Evolutionary conservation across 73 alveolate genomes (phyloP).

Genomic region (Uronychia binucleata): DNA sequence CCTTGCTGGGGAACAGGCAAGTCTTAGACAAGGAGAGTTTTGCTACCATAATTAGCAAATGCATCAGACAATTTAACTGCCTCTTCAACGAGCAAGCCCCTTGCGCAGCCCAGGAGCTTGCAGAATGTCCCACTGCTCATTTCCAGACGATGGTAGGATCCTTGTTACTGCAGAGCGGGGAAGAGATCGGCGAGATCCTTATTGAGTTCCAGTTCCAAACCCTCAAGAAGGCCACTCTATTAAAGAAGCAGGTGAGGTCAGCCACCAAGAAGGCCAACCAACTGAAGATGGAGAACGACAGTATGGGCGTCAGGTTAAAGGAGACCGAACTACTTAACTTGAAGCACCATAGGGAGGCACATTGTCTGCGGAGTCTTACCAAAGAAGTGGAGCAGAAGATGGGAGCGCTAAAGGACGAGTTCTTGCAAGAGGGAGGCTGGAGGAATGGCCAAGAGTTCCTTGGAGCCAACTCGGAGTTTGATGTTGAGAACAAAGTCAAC

Average conservation of each 20-base stretch:
- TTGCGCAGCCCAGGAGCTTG: background rate
- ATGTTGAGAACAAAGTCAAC: background rate
- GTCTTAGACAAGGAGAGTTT: background rate
- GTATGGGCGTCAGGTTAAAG: background rate
- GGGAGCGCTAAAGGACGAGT: background rate
- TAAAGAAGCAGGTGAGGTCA: background rate
- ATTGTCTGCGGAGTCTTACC: background rate
- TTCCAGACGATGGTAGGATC: background rate
- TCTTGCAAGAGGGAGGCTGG: background rate
- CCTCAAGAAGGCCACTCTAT: background rate
- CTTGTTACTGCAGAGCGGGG: background rate
- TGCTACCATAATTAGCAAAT: background rate
- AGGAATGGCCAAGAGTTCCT: background rate
- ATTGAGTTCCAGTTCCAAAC: background rate
- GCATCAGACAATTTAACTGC: background rate
- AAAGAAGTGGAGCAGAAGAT: background rate
- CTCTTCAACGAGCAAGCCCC: background rate
- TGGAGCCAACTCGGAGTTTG: background rate
- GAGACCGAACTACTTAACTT: background rate
- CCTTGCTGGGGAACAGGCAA: background rate
- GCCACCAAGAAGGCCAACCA: background rate
- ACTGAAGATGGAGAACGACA: background rate
- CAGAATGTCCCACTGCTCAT: background rate
- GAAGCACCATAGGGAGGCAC: background rate
- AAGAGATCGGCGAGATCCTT: background rate